phyloP scores from a whole-genome alignment of 768 basidiomycete genomes.

The Leucocoprinus sp. region DNA sequence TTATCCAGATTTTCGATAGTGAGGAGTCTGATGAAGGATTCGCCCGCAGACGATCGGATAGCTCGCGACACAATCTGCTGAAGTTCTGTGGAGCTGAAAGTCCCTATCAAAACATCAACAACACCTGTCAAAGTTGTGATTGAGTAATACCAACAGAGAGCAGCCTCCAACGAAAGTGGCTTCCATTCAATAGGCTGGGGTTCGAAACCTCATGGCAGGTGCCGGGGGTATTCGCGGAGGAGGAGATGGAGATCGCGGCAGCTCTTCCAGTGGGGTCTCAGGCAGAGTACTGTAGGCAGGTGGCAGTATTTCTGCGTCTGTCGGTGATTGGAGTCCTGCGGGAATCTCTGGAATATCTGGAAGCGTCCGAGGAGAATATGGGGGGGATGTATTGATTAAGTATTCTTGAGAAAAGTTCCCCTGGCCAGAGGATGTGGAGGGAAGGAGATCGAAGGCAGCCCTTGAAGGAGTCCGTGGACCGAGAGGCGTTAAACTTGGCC shows the following conservation, averaged over 20 bases:
- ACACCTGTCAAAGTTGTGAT: constrained; percentile 4
- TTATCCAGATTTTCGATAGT: constrained; percentile 53
- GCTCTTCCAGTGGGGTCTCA: constrained; percentile 6
- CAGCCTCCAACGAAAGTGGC: constrained; percentile 61
- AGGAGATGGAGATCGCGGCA: constrained; percentile 11
- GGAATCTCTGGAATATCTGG: constrained; percentile 5
- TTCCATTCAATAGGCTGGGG: constrained; percentile 53
- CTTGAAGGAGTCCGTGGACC: constrained; percentile 19
- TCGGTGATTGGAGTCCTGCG: neutral
- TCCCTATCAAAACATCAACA: constrained; percentile 28
- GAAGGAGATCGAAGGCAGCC: constrained; percentile 3
- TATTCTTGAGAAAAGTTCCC: neutral
- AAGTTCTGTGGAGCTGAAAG: constrained; percentile 52
- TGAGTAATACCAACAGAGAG: constrained; percentile 35
- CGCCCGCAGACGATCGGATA: constrained; percentile 58
- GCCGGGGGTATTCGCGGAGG: constrained; percentile 37
- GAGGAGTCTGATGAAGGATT: constrained; percentile 65
- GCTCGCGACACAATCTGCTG: constrained; percentile 67
- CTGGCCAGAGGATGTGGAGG: neutral
- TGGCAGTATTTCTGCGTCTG: constrained; percentile 6
- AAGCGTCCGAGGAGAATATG: neutral
- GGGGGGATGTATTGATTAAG: constrained; percentile 1
- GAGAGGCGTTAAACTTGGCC: constrained; percentile 20
- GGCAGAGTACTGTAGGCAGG: constrained; percentile 9
- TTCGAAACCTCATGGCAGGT: constrained; percentile 49